phyloP scores from a whole-genome alignment of 805 yeast species.

The Wickerhamomyces bisporus region DNA sequence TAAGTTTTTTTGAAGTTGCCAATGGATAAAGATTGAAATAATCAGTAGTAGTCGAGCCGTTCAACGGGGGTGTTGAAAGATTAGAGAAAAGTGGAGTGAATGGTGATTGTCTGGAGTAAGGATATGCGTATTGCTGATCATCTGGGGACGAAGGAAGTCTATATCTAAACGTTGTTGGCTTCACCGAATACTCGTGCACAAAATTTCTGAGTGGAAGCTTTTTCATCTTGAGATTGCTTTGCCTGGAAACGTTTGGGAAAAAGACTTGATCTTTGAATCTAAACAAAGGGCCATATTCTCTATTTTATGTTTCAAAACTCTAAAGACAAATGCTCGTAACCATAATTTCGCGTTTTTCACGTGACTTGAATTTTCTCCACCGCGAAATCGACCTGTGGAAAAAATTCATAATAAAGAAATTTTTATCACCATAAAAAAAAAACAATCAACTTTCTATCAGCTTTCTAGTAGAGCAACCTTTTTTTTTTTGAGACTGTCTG shows the following conservation, averaged over 20 bases:
- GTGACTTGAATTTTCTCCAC: slow-evolving; percentile 1
- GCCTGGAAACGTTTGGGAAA: not conserved
- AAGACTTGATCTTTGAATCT: too few species aligned
- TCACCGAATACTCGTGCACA: slow-evolving; percentile 18
- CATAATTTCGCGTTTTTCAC: too few species aligned
- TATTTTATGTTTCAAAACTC: too few species aligned
- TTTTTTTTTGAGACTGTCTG: too few species aligned
- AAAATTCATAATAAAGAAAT: not conserved
- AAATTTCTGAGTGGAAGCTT: slow-evolving; percentile 1
- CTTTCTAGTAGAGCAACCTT: too few species aligned
- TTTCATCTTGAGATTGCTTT: not conserved
- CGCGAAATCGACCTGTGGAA: not conserved
- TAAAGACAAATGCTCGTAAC: too few species aligned
- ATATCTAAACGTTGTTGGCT: slow-evolving; percentile 17
- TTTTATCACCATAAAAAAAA: not conserved
- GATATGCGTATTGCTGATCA: slow-evolving; percentile 8
- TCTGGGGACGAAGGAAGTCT: slow-evolving; percentile 13
- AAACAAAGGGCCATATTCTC: too few species aligned
- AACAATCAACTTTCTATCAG: too few species aligned
- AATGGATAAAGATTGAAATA: slow-evolving; percentile 20
- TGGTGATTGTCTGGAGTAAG: slow-evolving; percentile 11
- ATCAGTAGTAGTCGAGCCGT: slow-evolving; percentile 10
- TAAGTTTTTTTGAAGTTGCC: slow-evolving; percentile 15
- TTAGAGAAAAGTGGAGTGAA: slow-evolving; percentile 12
- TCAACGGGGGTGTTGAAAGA: slow-evolving; percentile 15